Base-by-base conservation (phyloP, 1,284 basidiomycete species). In the Malassezia obtusa region DNA sequence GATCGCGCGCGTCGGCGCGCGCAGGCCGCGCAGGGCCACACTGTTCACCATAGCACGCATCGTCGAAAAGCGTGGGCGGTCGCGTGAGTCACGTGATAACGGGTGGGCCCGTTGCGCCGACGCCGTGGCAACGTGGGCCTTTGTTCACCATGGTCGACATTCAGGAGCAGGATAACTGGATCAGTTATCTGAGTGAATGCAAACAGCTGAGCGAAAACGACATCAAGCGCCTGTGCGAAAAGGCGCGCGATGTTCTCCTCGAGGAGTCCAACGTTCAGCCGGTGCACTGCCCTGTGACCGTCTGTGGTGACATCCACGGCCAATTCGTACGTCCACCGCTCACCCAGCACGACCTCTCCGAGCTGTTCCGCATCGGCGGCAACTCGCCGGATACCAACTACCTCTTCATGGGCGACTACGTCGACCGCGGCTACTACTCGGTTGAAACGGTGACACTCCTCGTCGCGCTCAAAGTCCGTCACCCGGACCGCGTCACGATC, bases 371-470 rank as follows among this genome's bases (percentile, higher is more conserved):
- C 52, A 98, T 99, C 75, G 92, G 94, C 49, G 94, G 92, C 58
- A 96, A 96, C 79, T 96, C 91, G 38, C 94, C 92, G 55, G 94
- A 98, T 78, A 96, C 94, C 60, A 99, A 98, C 78, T 99, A 99
- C 77, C 86, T 99, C 65, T 99, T 99, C 80, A 99, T 99, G 94
- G 94, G 94, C 40, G 92, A 99, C 80, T 98, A 96, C 73, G 94
- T 98, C 65, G 94, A 98, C 79, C 84, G 94, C 72, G 92, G 92
- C 25, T 98, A 96, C 80, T 98, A 98, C 79, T 95, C 89, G 15
- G 94, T 99, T 49, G 92, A 99, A 78, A 98, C 92, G 1, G 91
- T 99, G 64, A 95, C 91, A 17, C 80, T 98, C n/a, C 85, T 99
- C 50, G 90, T 99, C 49, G 89, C 92, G 15, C 82, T 96, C 76